phyloP scores from a whole-genome alignment of 2,329 filamentous ascomycete genomes.

The Sarocladium brachiariae region DNA sequence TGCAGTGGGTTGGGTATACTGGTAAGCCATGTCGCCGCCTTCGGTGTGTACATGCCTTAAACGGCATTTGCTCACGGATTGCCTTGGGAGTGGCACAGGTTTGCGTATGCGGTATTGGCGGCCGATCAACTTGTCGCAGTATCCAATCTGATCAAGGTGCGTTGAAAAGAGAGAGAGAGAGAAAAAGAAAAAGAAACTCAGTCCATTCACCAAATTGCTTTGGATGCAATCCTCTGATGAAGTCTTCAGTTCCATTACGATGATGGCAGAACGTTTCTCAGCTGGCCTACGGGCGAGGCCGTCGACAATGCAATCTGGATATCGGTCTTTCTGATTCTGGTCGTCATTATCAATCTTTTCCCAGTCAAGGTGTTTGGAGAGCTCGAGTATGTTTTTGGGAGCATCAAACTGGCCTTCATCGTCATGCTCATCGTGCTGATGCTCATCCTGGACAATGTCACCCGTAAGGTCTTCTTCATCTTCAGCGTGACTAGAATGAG shows the following conservation, averaged over 20 bases:
- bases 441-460: slow-evolving; percentile 29
- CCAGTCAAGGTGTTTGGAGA: slow-evolving; percentile 29
- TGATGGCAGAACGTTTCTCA: slow-evolving; percentile 25
- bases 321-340: slow-evolving; percentile 27
- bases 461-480: slow-evolving; percentile 19
- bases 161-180: not conserved
- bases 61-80: not conserved
- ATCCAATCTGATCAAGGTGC: slow-evolving; percentile 24
- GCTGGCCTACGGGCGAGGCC: slow-evolving; percentile 25
- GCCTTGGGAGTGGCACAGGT: slow-evolving; percentile 26
- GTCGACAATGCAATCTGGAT: slow-evolving; percentile 32
- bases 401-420: slow-evolving; percentile 30
- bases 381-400: slow-evolving; percentile 31
- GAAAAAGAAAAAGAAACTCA: no score
- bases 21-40: slow-evolving; percentile 18
- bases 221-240: no score
- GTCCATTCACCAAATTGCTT: no score
- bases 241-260: slow-evolving; percentile 24
- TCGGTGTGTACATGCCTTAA: not conserved
- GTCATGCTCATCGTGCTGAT: slow-evolving; percentile 28
- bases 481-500: no score
- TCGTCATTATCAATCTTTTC: slow-evolving; percentile 27
- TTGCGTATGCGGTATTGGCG: slow-evolving; percentile 28
- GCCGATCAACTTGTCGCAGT: slow-evolving; percentile 30
- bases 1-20: slow-evolving; percentile 32